Conservation (phyloP, 2,329 filamentous ascomycete species). For the Xylaria polymorpha region DNA sequence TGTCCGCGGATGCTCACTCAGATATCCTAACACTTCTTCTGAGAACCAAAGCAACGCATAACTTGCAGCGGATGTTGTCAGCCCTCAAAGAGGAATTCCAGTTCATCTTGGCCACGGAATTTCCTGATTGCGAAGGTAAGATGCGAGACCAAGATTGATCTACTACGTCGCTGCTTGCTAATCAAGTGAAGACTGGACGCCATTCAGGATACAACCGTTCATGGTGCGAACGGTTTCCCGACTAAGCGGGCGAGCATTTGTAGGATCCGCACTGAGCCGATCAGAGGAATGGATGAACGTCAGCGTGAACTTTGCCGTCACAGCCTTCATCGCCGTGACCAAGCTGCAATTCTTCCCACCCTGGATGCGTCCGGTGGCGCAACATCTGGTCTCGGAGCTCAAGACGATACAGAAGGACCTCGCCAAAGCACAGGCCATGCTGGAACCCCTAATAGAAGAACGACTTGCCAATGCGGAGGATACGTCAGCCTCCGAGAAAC, state of each 20-base stretch:
- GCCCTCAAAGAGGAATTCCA: slow-evolving; percentile 61
- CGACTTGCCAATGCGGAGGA: slow-evolving; percentile 58
- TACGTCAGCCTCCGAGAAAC: slow-evolving; percentile 52
- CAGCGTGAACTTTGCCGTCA: slow-evolving; percentile 62
- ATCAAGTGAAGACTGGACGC: slow-evolving; percentile 62
- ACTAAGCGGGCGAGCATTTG: slow-evolving; percentile 65
- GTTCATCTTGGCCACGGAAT: slow-evolving; percentile 59
- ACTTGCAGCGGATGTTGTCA: slow-evolving; percentile 59
- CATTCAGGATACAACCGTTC: slow-evolving; percentile 64
- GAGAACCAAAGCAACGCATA: slow-evolving; percentile 61
- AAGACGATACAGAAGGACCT: slow-evolving; percentile 59
- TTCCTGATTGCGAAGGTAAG: slow-evolving; percentile 59
- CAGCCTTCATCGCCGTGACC: slow-evolving; percentile 60
- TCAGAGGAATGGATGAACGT: slow-evolving; percentile 66
- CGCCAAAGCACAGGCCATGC: slow-evolving; percentile 55
- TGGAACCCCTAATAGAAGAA: slow-evolving; percentile 60
- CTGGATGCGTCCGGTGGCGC: slow-evolving; percentile 60
- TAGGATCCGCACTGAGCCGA: slow-evolving; percentile 63
- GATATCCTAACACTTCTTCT: slow-evolving; percentile 59
- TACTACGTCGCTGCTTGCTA: slow-evolving; percentile 35
- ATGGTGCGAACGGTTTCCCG: slow-evolving; percentile 64
- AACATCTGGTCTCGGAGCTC: slow-evolving; percentile 61
- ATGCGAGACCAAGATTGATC: slow-evolving; percentile 10
- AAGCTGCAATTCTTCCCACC: slow-evolving; percentile 64
- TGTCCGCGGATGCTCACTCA: slow-evolving; percentile 59